A percentile compares a stretch with the other conserved stretches of the same genome.
Conservation (phyloP, 768 basidiomycete species). For the Lactarius pseudohatsudake region DNA sequence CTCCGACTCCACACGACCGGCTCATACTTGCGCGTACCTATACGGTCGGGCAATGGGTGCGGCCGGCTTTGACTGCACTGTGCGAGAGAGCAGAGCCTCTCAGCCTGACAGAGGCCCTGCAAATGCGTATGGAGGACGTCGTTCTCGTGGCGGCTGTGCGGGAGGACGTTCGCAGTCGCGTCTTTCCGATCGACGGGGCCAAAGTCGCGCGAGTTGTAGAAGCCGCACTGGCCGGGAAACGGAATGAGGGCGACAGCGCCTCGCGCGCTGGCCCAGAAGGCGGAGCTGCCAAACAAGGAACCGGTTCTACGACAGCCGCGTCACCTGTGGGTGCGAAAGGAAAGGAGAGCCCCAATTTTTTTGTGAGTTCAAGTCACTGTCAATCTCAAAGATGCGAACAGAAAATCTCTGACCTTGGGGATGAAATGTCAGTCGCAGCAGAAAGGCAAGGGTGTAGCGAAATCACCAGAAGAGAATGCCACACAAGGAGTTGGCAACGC, state of each 20-base stretch:
- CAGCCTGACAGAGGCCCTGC: slow-evolving; percentile 5
- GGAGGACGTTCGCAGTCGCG: background rate
- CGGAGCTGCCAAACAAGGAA: background rate
- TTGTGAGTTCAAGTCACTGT: background rate
- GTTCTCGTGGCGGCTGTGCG: slow-evolving; percentile 14
- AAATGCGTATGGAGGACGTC: slow-evolving; percentile 19
- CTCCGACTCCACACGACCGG: slow-evolving; percentile 10
- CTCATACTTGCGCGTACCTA: slow-evolving; percentile 17
- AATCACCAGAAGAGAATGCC: background rate
- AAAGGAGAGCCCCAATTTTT: background rate
- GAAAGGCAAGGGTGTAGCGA: background rate
- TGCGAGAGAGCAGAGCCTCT: slow-evolving; percentile 12
- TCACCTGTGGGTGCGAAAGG: background rate
- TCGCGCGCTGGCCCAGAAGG: background rate
- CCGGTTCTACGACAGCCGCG: background rate
- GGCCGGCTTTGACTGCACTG: slow-evolving; percentile 10
- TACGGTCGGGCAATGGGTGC: slow-evolving; percentile 15
- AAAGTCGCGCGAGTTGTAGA: background rate
- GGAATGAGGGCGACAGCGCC: background rate
- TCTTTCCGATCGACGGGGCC: background rate
- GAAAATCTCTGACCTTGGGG: background rate
- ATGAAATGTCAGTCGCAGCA: background rate
- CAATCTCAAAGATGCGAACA: background rate
- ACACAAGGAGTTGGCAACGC: background rate
- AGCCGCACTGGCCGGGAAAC: background rate